A percentile compares a stretch with the other conserved stretches of the same genome.
Conservation (phyloP, 352 stramenopile species). For the Phytophthora europaea region DNA sequence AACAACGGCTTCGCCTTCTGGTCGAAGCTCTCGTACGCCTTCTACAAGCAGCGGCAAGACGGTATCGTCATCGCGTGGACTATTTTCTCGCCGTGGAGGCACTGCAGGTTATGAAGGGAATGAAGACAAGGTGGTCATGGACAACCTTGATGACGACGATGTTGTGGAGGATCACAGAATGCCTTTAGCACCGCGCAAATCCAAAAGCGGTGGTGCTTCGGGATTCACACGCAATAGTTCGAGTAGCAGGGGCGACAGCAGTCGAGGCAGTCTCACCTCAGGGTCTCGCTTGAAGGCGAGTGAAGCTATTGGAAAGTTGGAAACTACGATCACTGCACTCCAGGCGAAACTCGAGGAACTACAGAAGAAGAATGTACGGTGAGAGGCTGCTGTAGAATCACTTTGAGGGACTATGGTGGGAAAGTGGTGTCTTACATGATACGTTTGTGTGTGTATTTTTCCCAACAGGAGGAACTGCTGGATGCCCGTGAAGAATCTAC, state of each 20-base stretch:
- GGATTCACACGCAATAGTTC: constrained; percentile 16
- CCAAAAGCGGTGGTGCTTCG: constrained; percentile 11
- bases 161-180: constrained; percentile 2
- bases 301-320: constrained; percentile 56
- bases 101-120: constrained; percentile 51
- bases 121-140: constrained; percentile 79
- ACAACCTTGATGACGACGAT: constrained; percentile 51
- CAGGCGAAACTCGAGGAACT: constrained; percentile 75
- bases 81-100: constrained; percentile 63
- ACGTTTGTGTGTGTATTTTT: constrained; percentile 5
- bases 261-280: constrained; percentile 11
- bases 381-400: constrained; percentile 16
- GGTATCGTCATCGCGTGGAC: constrained; percentile 57
- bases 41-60: constrained; percentile 35
- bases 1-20: constrained; percentile 23
- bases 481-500: constrained; percentile 71
- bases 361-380: constrained; percentile 81
- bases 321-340: constrained; percentile 64
- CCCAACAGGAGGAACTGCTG: constrained; percentile 59
- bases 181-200: constrained; percentile 35
- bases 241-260: constrained; percentile 20
- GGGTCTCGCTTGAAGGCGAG: constrained; percentile 37
- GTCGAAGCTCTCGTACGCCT: constrained; percentile 14
- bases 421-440: constrained; percentile 5
- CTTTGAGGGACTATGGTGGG: background rate